Conservation (phyloP, 2,329 filamentous ascomycete genomes). For the Boeremia exigua region DNA sequence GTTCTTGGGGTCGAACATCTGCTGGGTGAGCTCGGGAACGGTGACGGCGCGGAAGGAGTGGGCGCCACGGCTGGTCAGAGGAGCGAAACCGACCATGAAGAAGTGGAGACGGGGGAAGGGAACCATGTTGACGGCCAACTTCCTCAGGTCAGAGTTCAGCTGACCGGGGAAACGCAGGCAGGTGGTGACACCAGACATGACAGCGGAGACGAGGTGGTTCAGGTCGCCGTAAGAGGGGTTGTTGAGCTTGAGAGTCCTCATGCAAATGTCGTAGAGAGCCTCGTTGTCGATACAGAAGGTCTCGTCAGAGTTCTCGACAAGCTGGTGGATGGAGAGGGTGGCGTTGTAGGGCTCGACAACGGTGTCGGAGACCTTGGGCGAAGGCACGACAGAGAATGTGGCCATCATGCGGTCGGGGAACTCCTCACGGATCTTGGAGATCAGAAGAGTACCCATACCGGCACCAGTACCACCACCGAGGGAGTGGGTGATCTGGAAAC, state of each 20-base stretch:
- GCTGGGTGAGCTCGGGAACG: slow-evolving; percentile 98
- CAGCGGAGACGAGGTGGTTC: slow-evolving; percentile 98
- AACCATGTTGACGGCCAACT: slow-evolving; percentile 99
- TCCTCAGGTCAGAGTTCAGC: slow-evolving; percentile 99
- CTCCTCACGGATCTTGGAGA: slow-evolving; percentile 99
- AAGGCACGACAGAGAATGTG: slow-evolving; percentile 98
- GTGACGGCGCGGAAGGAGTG: slow-evolving; percentile 97
- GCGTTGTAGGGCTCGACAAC: slow-evolving; percentile 99
- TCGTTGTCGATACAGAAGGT: slow-evolving; percentile 99
- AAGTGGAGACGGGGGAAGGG: slow-evolving; percentile 99
- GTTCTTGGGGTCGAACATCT: slow-evolving; percentile 99
- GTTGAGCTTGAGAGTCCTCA: slow-evolving; percentile 98
- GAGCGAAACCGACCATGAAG: slow-evolving; percentile 99
- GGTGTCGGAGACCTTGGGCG: slow-evolving; percentile 99
- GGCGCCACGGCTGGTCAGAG: slow-evolving; percentile 89
- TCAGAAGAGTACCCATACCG: slow-evolving; percentile 99
- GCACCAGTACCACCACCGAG: slow-evolving; percentile 99
- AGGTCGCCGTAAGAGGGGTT: slow-evolving; percentile 99
- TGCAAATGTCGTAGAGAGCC: slow-evolving; percentile 99
- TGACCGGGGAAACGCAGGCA: slow-evolving; percentile 99
- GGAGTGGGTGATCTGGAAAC: slow-evolving; percentile 99
- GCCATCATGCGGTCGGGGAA: slow-evolving; percentile 99
- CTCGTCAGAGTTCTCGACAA: slow-evolving; percentile 99
- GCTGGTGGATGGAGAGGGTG: slow-evolving; percentile 97
- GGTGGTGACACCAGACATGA: slow-evolving; percentile 99